Evolutionary conservation across 768 basidiomycete species (phyloP).

Genomic region (Ramaria rubella): DNA sequence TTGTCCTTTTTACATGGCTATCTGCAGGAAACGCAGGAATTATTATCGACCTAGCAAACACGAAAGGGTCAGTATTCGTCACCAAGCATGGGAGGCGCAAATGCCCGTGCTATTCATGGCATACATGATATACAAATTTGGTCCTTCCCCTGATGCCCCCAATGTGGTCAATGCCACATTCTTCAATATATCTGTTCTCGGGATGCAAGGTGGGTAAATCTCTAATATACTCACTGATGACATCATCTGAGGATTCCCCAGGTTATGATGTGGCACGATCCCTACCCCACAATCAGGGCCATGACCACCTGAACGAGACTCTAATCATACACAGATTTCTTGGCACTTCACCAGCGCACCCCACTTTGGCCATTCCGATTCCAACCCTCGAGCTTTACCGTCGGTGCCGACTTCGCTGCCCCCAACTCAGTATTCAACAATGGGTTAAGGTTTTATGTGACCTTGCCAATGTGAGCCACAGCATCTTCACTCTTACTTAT

Average conservation of each 20-base stretch:
- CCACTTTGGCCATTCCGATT: neutral
- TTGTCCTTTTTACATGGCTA: neutral
- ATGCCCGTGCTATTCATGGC: neutral
- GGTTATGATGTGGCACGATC: neutral
- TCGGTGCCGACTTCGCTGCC: neutral
- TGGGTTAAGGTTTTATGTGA: conserved; percentile 23
- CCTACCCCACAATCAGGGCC: neutral
- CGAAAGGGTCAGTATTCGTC: neutral
- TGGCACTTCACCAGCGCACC: neutral
- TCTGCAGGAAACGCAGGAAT: neutral
- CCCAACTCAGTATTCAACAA: conserved; percentile 9
- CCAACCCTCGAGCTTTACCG: neutral
- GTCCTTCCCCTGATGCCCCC: neutral
- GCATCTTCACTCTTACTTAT: neutral
- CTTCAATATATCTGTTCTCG: neutral
- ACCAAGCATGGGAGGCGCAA: neutral
- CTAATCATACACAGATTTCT: neutral
- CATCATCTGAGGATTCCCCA: neutral
- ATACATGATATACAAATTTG: neutral
- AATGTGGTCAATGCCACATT: neutral
- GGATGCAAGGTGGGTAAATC: neutral
- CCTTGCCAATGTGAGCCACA: conserved; percentile 15
- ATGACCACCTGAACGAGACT: neutral
- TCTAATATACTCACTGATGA: neutral
- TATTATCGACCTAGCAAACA: neutral